Base-by-base conservation (phyloP, 768 basidiomycete species). In the Paxillus involutus region DNA sequence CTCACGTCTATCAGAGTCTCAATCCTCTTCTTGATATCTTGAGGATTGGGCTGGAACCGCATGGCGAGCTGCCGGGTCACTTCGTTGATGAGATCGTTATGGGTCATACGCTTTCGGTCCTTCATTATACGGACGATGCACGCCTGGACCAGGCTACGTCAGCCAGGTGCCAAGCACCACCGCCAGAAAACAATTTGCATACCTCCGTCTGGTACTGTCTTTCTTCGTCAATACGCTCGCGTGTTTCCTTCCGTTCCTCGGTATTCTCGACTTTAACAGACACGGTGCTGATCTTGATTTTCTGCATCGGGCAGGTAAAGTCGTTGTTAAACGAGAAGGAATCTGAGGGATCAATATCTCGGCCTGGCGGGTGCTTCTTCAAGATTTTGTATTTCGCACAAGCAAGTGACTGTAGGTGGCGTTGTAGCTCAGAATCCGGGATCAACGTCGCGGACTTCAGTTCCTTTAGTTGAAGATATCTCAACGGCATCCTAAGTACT, bases 61-160 rank as follows among this genome's bases (percentile, higher is more conserved):
- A 77, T 77, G 17, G 89, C 77, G 4, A 99, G 73, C 61, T 98
- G 96, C 19, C 85, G 82, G 43, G 91, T 92, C 33, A 94, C 93
- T 71, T 98, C 95, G 61, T 87, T 89, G 56, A 98, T 78, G 13
- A 99, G 80, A 52, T 94, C 92, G 55, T 85, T 91, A 64, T 98
- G 93, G 6, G 78, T 73, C 85, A 98, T 86, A 50, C 82, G 81
- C 67, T 98, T 98, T 51, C 94, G 77, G 66, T 93, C 88, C 73
- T 98, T 98, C 96, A 99, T 98, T 29, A 98, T 86, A 32, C 97
- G 86, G 24, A 99, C 97, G 58, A 98, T 89, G 65, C 93, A 98
- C 1, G 97, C 97, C 95, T 99, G 57, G n/a, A 45, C 3, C 45
- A n/a, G 19, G 33, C 30, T 8, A 3, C 39, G n/a, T 59, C 52